Percentiles rank a stretch among this genome's conserved stretches.
phyloP scores from a whole-genome alignment of 306 rosid species.

The Crataegus laevigata region DNA sequence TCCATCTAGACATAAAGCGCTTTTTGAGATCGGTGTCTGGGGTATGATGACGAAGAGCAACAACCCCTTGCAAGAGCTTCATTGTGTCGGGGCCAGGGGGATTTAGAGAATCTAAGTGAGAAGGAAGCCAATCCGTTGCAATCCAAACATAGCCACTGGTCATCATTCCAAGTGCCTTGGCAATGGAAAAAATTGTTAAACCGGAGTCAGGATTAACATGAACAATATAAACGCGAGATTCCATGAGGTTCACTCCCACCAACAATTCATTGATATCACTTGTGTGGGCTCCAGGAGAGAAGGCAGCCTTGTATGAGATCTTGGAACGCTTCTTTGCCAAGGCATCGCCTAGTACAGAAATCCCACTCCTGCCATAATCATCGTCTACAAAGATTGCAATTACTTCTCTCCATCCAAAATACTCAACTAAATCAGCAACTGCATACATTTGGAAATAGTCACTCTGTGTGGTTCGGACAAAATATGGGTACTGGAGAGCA shows the following conservation, averaged over 20 bases:
- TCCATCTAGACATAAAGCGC: constrained; percentile 37
- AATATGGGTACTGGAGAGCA: constrained; percentile 72
- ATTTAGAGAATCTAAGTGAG: constrained; percentile 49
- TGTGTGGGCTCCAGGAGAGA: constrained; percentile 38
- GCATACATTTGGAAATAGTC: constrained; percentile 83
- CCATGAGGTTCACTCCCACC: constrained; percentile 63
- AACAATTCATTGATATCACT: constrained; percentile 39
- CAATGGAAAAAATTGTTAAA: constrained; percentile 44
- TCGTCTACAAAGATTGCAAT: constrained; percentile 79
- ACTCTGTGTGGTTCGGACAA: constrained; percentile 66
- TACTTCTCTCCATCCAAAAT: constrained; percentile 69
- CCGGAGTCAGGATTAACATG: constrained; percentile 93
- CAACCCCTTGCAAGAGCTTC: constrained; percentile 65
- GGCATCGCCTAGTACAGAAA: constrained; percentile 64
- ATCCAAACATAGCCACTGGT: constrained; percentile 68
- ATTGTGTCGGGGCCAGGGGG: constrained; percentile 31
- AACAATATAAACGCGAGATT: constrained; percentile 82
- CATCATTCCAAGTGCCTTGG: constrained; percentile 61
- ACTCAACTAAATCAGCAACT: constrained; percentile 59
- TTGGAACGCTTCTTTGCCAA: constrained; percentile 57
- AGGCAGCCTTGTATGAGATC: constrained; percentile 73
- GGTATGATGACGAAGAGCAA: constrained; percentile 73
- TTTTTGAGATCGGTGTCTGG: constrained; percentile 51
- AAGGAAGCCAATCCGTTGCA: constrained; percentile 91
- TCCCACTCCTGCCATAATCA: constrained; percentile 76